Evolutionary conservation across 2,329 filamentous ascomycete species (phyloP), one percentile per base, ranked within the genome.

Genomic region (Geosmithia morbida): DNA sequence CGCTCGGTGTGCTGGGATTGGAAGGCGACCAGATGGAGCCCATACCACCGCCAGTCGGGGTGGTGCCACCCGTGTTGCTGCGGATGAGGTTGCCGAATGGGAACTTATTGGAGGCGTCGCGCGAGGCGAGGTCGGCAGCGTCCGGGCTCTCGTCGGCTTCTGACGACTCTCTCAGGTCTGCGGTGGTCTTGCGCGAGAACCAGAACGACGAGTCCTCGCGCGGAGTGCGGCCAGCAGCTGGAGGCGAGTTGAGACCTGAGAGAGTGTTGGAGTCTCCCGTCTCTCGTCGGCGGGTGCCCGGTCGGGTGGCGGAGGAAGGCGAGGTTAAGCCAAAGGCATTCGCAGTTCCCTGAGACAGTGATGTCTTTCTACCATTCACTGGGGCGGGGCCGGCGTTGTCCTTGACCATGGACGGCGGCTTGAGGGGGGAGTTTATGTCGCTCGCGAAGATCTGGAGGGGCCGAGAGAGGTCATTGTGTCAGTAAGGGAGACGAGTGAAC

Each of bases 351-450:
- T 86, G 82, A 16, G 89, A 92, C 45, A 95, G 65, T 1, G 89
- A 96, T 16, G 81, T 72, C 66, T 95, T 96, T 49, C 90, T 85
- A 45, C 83, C 77, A 48, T 84, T 81, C 11, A 71, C 72, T 61
- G 75, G 48, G 26, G 44, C 33, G 62, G 64, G 74, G 62, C 62
- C 74, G 61, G 61, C 72, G 63, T 79, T 68, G 41, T 78, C 74
- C 56, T 82, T 80, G 50, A 86, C 90, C 58, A 86, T 83, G 30
- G 80, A 77, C 18, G 86, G 85, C 8, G 86, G 84, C 65, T 97
- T 97, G 55, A 96, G 71, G 33, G 88, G 85, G 37, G 92, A 96
- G 63, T 97, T 98, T 60, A 98, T 88, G 53, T 94, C 92, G 46
- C 77, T 78, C 46, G 79, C 67, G 64, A 96, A 96, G 52, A 85